Conservation (phyloP, 2,329 filamentous ascomycete genomes). For the Venturiaceae sp. region DNA sequence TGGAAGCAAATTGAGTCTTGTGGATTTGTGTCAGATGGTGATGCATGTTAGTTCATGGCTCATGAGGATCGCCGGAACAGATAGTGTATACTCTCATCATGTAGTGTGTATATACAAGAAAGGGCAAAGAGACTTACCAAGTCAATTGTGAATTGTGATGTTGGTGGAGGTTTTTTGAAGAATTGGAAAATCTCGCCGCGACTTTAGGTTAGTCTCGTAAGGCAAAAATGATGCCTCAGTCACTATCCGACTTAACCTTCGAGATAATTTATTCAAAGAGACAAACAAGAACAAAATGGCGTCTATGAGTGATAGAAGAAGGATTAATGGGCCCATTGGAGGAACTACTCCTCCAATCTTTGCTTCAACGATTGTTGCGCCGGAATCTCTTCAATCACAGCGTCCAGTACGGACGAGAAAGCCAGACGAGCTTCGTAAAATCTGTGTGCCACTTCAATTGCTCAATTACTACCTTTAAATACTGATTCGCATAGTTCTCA, state of each 20-base stretch:
- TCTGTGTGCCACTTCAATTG: conserved; percentile 54
- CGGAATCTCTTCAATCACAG: conserved; percentile 32
- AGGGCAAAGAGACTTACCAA: neutral
- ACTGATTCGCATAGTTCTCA: conserved; percentile 54
- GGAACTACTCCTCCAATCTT: conserved; percentile 68
- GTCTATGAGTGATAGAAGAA: conserved; percentile 66
- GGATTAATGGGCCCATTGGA: conserved; percentile 79
- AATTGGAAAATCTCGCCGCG: neutral
- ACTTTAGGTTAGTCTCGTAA: no score
- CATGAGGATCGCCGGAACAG: conserved; percentile 45
- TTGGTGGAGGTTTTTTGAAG: neutral
- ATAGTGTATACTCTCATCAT: conserved; percentile 42
- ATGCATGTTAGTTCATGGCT: conserved; percentile 52
- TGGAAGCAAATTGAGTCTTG: neutral
- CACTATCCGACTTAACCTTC: no score
- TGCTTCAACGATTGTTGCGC: conserved; percentile 38
- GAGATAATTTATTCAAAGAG: neutral
- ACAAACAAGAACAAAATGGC: neutral
- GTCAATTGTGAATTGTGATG: neutral
- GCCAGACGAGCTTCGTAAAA: conserved; percentile 67
- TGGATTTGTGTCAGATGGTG: conserved; percentile 40
- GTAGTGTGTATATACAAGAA: conserved; percentile 12
- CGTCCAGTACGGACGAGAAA: conserved; percentile 49
- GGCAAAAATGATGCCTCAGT: no score
- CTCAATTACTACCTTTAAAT: conserved; percentile 7